These are phyloP conservation scores for Elaeagnus macrophylla DNA, from an alignment of 306 rosid genomes.

Conservation along the genomic window DNA sequence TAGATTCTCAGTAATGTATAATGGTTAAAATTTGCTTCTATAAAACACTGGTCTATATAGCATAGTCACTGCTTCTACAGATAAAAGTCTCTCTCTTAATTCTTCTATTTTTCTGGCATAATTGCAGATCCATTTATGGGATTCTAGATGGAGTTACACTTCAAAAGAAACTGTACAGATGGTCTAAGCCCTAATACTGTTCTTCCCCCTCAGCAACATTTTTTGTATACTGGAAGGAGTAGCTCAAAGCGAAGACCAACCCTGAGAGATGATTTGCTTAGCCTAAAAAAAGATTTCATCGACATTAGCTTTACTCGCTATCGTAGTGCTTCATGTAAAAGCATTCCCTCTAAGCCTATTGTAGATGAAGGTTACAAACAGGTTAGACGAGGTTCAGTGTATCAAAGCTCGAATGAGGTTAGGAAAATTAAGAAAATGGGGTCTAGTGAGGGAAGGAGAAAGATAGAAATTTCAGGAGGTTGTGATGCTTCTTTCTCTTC, in stretches of 20 bases:
- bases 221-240: constrained; percentile 41
- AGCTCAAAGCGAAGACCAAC: constrained; percentile 34
- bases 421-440: constrained; percentile 37
- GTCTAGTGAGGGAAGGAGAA: constrained; percentile 42
- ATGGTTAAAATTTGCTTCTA: constrained; percentile 4
- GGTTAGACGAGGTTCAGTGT: constrained; percentile 44
- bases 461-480: constrained; percentile 48
- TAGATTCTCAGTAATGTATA: constrained; percentile 6
- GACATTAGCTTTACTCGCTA: constrained; percentile 47
- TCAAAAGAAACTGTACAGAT: constrained; percentile 32
- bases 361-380: constrained; percentile 38
- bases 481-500: constrained; percentile 42
- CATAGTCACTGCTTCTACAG: constrained; percentile 7
- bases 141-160: constrained; percentile 54
- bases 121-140: constrained; percentile 48
- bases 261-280: constrained; percentile 36
- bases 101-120: constrained; percentile 27
- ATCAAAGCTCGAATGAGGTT: constrained; percentile 60
- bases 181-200: constrained; percentile 89
- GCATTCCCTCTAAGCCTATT: constrained; percentile 35
- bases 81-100: constrained; percentile 7
- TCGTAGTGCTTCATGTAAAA: constrained; percentile 60
- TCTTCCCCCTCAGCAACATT: constrained; percentile 49
- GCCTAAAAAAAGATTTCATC: constrained; percentile 51
- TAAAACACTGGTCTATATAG: neutral